phyloP scores from a whole-genome alignment of 495 filamentous ascomycete species.

The Penicillium cosmopolitanum region DNA sequence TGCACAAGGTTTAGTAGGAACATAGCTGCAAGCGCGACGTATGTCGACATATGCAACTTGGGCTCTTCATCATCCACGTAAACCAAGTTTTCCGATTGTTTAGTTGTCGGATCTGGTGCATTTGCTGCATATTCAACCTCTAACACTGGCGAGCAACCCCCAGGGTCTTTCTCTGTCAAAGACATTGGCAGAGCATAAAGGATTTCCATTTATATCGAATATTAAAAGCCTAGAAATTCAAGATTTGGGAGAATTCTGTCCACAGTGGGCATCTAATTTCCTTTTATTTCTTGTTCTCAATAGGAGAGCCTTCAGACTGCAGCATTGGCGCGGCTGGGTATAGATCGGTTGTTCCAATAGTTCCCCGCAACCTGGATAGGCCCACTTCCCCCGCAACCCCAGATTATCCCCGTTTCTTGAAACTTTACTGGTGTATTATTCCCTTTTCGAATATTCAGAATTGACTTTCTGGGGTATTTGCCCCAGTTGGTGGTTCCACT shows the following conservation, averaged over 20 bases:
- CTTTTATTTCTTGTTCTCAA: not conserved
- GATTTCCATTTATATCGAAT: not conserved
- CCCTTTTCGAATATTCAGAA: not conserved
- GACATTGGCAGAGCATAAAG: not conserved
- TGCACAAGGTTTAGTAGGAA: conserved; percentile 16
- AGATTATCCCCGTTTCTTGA: conserved; percentile 3
- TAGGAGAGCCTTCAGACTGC: not conserved
- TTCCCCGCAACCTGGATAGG: conserved; percentile 1
- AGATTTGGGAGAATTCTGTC: not conserved
- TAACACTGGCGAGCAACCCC: not conserved
- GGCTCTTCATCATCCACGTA: conserved; percentile 8
- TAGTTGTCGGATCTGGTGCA: not conserved
- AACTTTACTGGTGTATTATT: not conserved
- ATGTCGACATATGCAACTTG: conserved; percentile 13
- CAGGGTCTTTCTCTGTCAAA: not conserved
- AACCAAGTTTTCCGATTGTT: not conserved
- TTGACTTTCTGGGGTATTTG: not conserved
- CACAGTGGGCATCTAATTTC: not conserved
- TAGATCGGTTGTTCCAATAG: not conserved
- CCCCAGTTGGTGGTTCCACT: not conserved
- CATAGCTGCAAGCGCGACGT: conserved; percentile 15
- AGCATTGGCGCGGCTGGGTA: not conserved
- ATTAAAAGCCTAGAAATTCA: not conserved
- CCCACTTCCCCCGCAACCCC: conserved; percentile 8
- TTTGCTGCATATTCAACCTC: conserved; percentile 1